These are phyloP conservation scores for Daedalea quercina DNA, from an alignment of 768 basidiomycete genomes.

Conservation along the genomic window DNA sequence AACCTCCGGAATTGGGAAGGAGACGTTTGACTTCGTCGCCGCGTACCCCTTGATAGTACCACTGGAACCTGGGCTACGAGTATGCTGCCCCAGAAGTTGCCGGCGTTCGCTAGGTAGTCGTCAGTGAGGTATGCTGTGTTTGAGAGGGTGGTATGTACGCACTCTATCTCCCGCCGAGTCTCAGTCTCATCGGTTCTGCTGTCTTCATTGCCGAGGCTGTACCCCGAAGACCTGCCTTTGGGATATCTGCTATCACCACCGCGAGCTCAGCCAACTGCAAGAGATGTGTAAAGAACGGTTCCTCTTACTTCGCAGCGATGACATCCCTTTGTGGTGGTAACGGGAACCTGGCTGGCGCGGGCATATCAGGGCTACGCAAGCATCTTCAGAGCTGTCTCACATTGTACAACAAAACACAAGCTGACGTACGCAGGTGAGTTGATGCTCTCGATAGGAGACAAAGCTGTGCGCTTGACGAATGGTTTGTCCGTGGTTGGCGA, in stretches of 20 bases:
- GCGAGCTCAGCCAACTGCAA: not conserved
- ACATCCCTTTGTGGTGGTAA: constrained; percentile 37
- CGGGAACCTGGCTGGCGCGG: constrained; percentile 30
- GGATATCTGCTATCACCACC: constrained; percentile 8
- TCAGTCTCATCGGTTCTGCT: constrained; percentile 4
- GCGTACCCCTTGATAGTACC: not conserved
- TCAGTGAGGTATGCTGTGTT: not conserved
- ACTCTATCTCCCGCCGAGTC: constrained; percentile 14
- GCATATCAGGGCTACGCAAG: not conserved
- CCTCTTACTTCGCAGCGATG: constrained; percentile 25
- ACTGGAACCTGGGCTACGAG: not conserved
- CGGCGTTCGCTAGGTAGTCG: not conserved
- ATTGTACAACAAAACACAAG: not conserved
- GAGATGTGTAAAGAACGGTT: too few species aligned
- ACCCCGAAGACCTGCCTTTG: constrained; percentile 12
- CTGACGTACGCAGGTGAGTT: constrained; percentile 28
- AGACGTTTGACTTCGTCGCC: constrained; percentile 2
- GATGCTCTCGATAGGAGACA: constrained; percentile 22
- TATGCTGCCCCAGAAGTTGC: not conserved
- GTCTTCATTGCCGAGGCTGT: constrained; percentile 13
- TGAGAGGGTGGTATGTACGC: not conserved
- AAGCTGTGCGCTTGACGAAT: constrained; percentile 5
- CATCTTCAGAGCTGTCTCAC: not conserved
- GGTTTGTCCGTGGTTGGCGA: constrained; percentile 3
- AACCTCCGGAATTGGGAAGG: constrained; percentile 13